Conservation (phyloP, 2,329 filamentous ascomycete genomes). For the Fusarium odoratissimum region DNA sequence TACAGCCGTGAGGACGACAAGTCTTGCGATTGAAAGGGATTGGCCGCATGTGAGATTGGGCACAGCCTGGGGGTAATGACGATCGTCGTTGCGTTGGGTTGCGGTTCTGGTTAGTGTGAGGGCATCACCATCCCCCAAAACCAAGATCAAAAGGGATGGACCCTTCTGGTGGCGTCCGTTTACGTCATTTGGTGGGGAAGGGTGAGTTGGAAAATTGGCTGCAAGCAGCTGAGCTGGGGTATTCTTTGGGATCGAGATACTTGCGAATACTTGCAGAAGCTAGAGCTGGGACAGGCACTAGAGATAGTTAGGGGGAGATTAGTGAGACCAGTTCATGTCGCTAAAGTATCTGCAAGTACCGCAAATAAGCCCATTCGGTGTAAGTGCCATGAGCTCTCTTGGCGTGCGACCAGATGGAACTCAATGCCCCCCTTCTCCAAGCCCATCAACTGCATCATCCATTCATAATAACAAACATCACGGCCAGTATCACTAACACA, state of each 20-base stretch:
- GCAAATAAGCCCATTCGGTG: conserved; percentile 14
- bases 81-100: conserved; percentile 25
- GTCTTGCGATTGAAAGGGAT: conserved; percentile 3
- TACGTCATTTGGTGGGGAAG: conserved; percentile 39
- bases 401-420: conserved; percentile 22
- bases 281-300: neutral
- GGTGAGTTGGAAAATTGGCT: conserved; percentile 26
- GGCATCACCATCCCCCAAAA: conserved; percentile 33
- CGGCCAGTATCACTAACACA: conserved; percentile 19
- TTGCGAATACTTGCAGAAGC: neutral
- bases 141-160: conserved; percentile 14
- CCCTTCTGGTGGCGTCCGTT: conserved; percentile 22
- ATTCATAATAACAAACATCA: conserved; percentile 23
- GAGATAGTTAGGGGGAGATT: neutral
- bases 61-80: conserved; percentile 25
- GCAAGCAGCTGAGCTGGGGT: conserved; percentile 16
- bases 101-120: conserved; percentile 31
- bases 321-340: neutral
- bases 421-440: conserved; percentile 20
- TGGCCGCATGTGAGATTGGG: conserved; percentile 11
- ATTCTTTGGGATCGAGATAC: neutral
- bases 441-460: conserved; percentile 34
- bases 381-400: conserved; percentile 37
- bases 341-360: conserved; percentile 13
- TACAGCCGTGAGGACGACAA: neutral